Base-by-base conservation (phyloP, 352 stramenopile species). In the Pythium aquatile region DNA sequence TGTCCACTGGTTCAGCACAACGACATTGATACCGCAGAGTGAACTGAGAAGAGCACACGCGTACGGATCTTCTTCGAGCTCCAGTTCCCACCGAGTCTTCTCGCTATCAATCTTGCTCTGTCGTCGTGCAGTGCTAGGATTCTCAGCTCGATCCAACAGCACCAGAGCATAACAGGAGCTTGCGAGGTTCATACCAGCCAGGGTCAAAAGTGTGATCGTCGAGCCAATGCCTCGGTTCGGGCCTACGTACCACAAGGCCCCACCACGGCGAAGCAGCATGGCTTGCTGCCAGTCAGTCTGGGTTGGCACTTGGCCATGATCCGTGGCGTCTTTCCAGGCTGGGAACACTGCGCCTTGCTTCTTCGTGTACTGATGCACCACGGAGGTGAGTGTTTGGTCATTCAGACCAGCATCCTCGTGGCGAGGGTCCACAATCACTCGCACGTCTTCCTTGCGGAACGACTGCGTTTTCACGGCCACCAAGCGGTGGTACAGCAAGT, bases 31-130 rank as follows among this genome's bases (percentile, higher is more conserved):
- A 1, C 90, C 90, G 16, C 72, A 78, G 2, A 97, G 72, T 6
- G 88, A 92, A 47, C 89, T 81, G 2, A 97, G 77, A 28, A 91
- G 48, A 0, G 83, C 84, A 5, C 78, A 83, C 29, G 79, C 70
- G 57, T 84, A 85, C 33, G 81, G 60, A 52, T 93, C 82, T 26
- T 76, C 67, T 32, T 96, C 90, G 26, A 96, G 46, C 10, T 75
- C 73, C 8, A 84, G 64, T 47, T 93, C 69, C 71, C 73, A 79
- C 1, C 66, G 62, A 0, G 70, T 37, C 63, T 97, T 97, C 39
- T 93, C 75, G 42, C 81, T 96, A 66, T 96, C 85, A 40, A 85
- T 29, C 70, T 97, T 97, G 70, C 84, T 96, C 71, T 95, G 87
- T 24, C 90, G 75, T 16, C 89, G 75, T n/a, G 68, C 68, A 44